phyloP scores from a whole-genome alignment of 1,284 basidiomycete species.

The Ustilago esculenta region DNA sequence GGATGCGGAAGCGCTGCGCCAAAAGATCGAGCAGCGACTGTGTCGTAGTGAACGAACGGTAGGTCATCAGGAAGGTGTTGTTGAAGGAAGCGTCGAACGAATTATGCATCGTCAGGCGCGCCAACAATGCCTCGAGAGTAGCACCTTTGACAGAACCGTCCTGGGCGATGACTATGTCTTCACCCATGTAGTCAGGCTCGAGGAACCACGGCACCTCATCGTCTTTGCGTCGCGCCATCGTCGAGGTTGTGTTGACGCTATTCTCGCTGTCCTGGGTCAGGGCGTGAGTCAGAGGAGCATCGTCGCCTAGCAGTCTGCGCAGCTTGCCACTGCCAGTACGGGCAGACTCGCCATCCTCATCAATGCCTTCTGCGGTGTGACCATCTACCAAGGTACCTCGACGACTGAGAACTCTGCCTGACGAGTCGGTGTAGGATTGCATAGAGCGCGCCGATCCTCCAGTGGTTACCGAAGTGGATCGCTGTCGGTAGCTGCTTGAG shows the following conservation, averaged over 20 bases:
- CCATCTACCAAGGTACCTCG: slow-evolving; percentile 46
- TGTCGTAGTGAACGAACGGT: slow-evolving; percentile 90
- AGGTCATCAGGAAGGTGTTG: slow-evolving; percentile 94
- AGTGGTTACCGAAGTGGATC: slow-evolving; percentile 54
- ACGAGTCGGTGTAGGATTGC: slow-evolving; percentile 22
- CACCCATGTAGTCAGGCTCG: slow-evolving; percentile 78
- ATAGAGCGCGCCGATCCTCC: slow-evolving; percentile 41
- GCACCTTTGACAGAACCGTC: slow-evolving; percentile 78
- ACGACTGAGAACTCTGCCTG: slow-evolving; percentile 25
- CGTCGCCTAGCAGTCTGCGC: slow-evolving; percentile 79
- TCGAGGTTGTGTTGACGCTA: slow-evolving; percentile 19
- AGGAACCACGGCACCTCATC: slow-evolving; percentile 78
- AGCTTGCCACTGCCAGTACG: slow-evolving; percentile 35
- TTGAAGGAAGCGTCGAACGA: slow-evolving; percentile 78
- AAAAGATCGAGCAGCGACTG: slow-evolving; percentile 88
- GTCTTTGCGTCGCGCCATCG: slow-evolving; percentile 26
- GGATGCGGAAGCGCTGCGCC: slow-evolving; percentile 82
- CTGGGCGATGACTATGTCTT: slow-evolving; percentile 84
- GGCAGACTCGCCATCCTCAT: slow-evolving; percentile 37
- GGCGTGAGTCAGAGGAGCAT: slow-evolving; percentile 65
- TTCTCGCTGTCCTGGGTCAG: slow-evolving; percentile 42
- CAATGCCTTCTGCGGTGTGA: slow-evolving; percentile 18
- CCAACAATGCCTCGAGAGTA: slow-evolving; percentile 84
- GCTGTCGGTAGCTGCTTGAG: slow-evolving; percentile 31
- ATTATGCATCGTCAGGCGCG: slow-evolving; percentile 84